These are phyloP conservation scores for Erucastrum elatum DNA, from an alignment of 345 rosid species.

Conservation along the genomic window DNA sequence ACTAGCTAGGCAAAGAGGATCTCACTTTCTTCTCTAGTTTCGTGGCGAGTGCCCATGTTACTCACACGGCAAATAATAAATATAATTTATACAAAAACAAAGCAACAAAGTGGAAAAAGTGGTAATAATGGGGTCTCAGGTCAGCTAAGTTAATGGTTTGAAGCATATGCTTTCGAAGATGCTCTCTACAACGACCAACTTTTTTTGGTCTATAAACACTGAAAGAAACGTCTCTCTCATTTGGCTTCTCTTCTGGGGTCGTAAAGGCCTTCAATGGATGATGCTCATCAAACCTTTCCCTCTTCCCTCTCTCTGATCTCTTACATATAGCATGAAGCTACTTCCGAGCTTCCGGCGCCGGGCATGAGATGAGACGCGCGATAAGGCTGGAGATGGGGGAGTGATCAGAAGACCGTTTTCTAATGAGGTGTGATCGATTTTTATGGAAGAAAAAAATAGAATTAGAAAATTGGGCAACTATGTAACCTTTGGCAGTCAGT, in stretches of 20 bases:
- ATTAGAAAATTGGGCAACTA: constrained; percentile 39
- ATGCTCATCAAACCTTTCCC: constrained; percentile 21
- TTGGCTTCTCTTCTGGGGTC: constrained; percentile 35
- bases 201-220: constrained; percentile 30
- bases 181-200: constrained; percentile 15
- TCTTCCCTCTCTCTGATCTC: not conserved
- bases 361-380: constrained; percentile 5
- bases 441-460: not conserved
- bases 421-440: constrained; percentile 19
- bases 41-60: constrained; percentile 29
- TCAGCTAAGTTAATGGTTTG: constrained; percentile 38
- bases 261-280: constrained; percentile 30
- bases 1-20: not conserved
- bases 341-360: not conserved
- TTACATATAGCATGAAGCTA: not conserved
- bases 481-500: constrained; percentile 38
- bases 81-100: not conserved
- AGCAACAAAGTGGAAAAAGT: constrained; percentile 12
- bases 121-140: constrained; percentile 27
- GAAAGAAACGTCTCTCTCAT: constrained; percentile 17
- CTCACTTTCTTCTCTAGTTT: constrained; percentile 5
- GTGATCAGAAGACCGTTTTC: constrained; percentile 32
- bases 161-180: constrained; percentile 41
- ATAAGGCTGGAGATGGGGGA: constrained; percentile 7
- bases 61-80: constrained; percentile 7